Evolutionary conservation across 1,139 yeast species (phyloP).

Genomic region (Blastobotrys proliferans): DNA sequence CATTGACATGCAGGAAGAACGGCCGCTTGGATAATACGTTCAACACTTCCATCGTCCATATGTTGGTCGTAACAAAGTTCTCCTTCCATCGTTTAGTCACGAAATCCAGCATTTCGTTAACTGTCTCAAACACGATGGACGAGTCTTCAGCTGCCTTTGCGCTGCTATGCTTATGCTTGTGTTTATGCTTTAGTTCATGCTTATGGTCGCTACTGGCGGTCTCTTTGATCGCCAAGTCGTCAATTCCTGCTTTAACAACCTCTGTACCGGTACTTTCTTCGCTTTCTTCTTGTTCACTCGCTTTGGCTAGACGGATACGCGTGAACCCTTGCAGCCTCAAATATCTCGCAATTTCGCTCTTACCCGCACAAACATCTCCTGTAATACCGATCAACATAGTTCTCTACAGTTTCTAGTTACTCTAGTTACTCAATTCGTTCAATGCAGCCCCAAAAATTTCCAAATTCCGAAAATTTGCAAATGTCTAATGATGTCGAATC

Average conservation of each 20-base stretch:
- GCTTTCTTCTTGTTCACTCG: too few relatives aligned
- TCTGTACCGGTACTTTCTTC: too few relatives aligned
- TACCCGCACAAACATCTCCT: conserved; percentile 69
- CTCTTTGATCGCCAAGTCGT: too few relatives aligned
- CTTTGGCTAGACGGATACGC: conserved; percentile 23
- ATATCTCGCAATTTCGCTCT: conserved; percentile 58
- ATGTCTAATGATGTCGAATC: too few relatives aligned
- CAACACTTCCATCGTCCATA: conserved; percentile 44
- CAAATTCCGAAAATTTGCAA: too few relatives aligned
- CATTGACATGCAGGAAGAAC: conserved; percentile 73
- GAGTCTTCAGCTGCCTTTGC: neutral
- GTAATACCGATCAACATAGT: conserved; percentile 80
- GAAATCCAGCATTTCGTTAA: conserved; percentile 51
- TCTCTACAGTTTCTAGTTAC: too few relatives aligned
- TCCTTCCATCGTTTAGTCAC: conserved; percentile 70
- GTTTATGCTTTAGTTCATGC: too few relatives aligned
- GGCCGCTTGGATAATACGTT: conserved; percentile 65
- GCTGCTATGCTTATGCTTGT: too few relatives aligned
- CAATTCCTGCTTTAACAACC: neutral
- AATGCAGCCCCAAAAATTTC: too few relatives aligned
- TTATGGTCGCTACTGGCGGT: too few relatives aligned
- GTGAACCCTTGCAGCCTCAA: conserved; percentile 56
- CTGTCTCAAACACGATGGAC: conserved; percentile 24
- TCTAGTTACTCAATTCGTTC: too few relatives aligned
- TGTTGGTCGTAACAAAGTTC: conserved; percentile 56